These are phyloP conservation scores for Colletotrichum shisoi DNA, from an alignment of 2,329 filamentous ascomycete genomes.

Conservation along the genomic window DNA sequence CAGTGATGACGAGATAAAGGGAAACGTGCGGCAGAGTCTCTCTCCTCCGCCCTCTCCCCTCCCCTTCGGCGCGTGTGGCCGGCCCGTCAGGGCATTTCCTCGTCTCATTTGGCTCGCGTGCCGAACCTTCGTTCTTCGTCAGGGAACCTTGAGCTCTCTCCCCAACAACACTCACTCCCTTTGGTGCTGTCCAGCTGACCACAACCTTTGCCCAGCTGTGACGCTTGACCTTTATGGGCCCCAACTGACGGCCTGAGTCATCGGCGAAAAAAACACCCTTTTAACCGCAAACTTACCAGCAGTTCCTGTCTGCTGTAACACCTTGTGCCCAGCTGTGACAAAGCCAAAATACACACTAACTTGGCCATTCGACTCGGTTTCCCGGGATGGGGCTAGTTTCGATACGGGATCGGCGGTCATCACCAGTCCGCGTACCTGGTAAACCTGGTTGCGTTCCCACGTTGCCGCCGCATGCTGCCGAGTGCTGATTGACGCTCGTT, in stretches of 20 bases:
- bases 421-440: slow-evolving; percentile 30
- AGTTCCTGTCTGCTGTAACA: too few species aligned
- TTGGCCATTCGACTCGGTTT: slow-evolving; percentile 23
- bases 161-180: slow-evolving; percentile 14
- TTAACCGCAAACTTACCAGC: too few species aligned
- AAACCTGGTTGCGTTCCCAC: slow-evolving; percentile 21
- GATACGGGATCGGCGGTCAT: slow-evolving; percentile 33
- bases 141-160: slow-evolving; percentile 20
- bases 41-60: neutral
- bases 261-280: too few species aligned
- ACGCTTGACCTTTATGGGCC: too few species aligned
- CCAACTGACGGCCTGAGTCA: too few species aligned
- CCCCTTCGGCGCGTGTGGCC: neutral
- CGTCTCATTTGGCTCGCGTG: slow-evolving; percentile 31
- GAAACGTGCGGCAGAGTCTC: slow-evolving; percentile 4
- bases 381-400: slow-evolving; percentile 16
- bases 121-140: slow-evolving; percentile 24
- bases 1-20: neutral
- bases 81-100: slow-evolving; percentile 6
- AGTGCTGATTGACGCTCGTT: neutral
- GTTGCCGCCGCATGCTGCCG: slow-evolving; percentile 1
- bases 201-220: slow-evolving; percentile 35
- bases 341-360: slow-evolving; percentile 29
- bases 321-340: slow-evolving; percentile 36
- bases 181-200: slow-evolving; percentile 36